Evolutionary conservation across 805 yeast species (phyloP), one percentile per base, ranked within the genome.

Genomic region (Wickerhamomyces canadensis): DNA sequence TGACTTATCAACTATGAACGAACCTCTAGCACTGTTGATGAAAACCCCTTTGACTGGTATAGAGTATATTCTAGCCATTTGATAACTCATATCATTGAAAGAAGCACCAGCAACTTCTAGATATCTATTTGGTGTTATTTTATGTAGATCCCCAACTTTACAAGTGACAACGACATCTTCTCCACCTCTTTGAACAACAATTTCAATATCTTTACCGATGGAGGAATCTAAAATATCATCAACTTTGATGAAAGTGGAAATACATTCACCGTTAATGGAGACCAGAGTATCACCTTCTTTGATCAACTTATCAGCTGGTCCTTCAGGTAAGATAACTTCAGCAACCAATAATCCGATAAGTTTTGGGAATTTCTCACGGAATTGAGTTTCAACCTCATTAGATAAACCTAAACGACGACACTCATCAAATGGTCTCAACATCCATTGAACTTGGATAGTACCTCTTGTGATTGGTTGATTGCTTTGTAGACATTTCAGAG

Each of bases 391-490:
- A 9, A 83, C 80, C 30, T 78, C 91, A 2, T 75, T 64, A 3
- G 87, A 76, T 34, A 89, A 68, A 0, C 97, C 97, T 40, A 89
- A 68, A 51, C 97, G 73, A 52, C 84, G 74, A 65, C 97, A 89
- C 59, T 85, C 94, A 51, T 89, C 96, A 53, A 74, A 89, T 1
- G 97, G 96, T 51, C 79, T 82, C 47, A 88, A 64, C 33, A 74
- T 61, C 95, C 96, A 89, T 51, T 85, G 95, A 3, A 81, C 86
- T 62, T 89, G 96, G 38, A 89, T 84, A 2, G 94, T 88, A 44
- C 97, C 97, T 63, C 97, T 74, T 0, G 94, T 77, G 28, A 89
- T 77, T 1, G 80, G 77, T 32, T 58, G 40, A 0, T 60, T 54
- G 3, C 61, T 51, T 57, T 84, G 95, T 18, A 88, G 62, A 51